A percentile compares a stretch with the other conserved stretches of the same genome.
These are phyloP conservation scores for Reutealis trisperma DNA, from an alignment of 345 rosid genomes.

Conservation along the genomic window DNA sequence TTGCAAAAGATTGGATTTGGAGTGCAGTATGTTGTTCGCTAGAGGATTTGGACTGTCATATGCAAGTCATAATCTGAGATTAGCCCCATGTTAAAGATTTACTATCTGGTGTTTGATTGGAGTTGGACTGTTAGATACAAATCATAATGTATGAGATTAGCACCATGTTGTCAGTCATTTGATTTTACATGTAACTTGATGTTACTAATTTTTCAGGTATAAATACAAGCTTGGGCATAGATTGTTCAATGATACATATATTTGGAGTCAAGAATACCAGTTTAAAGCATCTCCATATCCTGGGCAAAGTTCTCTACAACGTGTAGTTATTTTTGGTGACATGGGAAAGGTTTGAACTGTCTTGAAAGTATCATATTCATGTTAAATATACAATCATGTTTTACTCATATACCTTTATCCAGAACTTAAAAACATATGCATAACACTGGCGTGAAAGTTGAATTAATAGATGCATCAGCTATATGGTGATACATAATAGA, in stretches of 20 bases:
- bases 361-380: conserved; percentile 39
- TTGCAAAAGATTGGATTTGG: neutral
- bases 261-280: conserved; percentile 62
- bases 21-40: neutral
- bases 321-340: conserved; percentile 71
- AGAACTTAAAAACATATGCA: neutral
- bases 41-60: neutral
- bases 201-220: conserved; percentile 41
- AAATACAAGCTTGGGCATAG: conserved; percentile 62
- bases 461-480: neutral
- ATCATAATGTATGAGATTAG: neutral
- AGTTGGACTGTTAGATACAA: too few species aligned
- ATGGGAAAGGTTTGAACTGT: conserved; percentile 74
- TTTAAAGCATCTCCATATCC: conserved; percentile 77
- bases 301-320: conserved; percentile 68
- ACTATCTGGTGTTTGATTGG: too few species aligned
- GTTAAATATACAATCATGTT: conserved; percentile 29
- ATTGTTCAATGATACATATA: conserved; percentile 40
- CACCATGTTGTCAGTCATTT: neutral
- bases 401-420: neutral
- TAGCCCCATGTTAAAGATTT: too few species aligned
- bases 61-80: too few species aligned
- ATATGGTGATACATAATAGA: neutral
- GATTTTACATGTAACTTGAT: neutral
- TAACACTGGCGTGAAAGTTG: neutral